These are phyloP conservation scores for Penicilliopsis zonata DNA, from an alignment of 495 filamentous ascomycete species.

Conservation along the genomic window DNA sequence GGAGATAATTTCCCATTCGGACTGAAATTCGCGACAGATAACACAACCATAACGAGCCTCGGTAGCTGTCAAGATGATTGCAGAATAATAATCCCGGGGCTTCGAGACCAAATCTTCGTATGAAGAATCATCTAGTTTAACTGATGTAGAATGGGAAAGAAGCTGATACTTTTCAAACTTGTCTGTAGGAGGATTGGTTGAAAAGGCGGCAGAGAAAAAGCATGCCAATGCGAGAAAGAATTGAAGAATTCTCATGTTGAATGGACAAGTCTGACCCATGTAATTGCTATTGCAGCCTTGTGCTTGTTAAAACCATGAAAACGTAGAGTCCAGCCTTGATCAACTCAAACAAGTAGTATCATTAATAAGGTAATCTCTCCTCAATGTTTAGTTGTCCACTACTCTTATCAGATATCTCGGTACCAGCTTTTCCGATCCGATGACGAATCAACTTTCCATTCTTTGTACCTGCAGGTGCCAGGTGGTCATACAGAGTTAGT, in stretches of 20 bases:
- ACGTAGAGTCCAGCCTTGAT: too few relatives aligned
- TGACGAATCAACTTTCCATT: too few relatives aligned
- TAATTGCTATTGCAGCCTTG: too few relatives aligned
- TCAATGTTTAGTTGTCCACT: too few relatives aligned
- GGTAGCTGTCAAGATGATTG: constrained; percentile 76
- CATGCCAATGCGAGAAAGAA: constrained; percentile 38
- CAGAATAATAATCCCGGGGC: constrained; percentile 74
- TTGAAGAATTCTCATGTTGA: constrained; percentile 42
- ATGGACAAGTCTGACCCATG: too few relatives aligned
- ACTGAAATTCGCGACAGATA: constrained; percentile 81
- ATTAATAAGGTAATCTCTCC: too few relatives aligned
- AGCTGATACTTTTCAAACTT: constrained; percentile 58
- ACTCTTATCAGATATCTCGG: too few relatives aligned
- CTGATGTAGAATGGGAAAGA: constrained; percentile 51
- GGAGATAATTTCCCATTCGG: constrained; percentile 84
- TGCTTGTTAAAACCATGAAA: too few relatives aligned
- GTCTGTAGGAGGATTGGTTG: constrained; percentile 13
- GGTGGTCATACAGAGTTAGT: too few relatives aligned
- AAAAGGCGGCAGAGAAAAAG: constrained; percentile 31
- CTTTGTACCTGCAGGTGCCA: too few relatives aligned
- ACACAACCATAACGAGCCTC: constrained; percentile 77
- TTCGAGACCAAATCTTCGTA: constrained; percentile 64
- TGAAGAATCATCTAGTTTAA: constrained; percentile 62
- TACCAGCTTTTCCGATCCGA: too few relatives aligned
- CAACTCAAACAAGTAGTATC: too few relatives aligned